Evolutionary conservation across 768 basidiomycete genomes (phyloP), one percentile per base, ranked within the genome.

Genomic region (Dictyophora rubrovolvata): DNA sequence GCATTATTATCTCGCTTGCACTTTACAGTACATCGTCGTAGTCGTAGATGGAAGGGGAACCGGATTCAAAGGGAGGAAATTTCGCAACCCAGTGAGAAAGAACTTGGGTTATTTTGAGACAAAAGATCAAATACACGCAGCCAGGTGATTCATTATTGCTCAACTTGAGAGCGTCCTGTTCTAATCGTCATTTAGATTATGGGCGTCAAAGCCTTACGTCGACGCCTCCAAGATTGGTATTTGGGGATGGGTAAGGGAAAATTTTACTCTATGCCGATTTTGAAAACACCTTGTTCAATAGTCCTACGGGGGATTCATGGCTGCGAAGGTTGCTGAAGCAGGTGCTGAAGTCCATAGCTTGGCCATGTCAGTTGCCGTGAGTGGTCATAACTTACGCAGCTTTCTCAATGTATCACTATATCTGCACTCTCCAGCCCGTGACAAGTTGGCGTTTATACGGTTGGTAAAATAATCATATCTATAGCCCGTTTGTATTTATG

Each of bases 231-330:
- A 93, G 48, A 89, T 98, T 51, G 96, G 94, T 0, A 87, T 98
- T 54, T 97, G 94, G 94, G 96, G 96, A 48, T 98, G 96, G 95
- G 91, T 93, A 62, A 68, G 87, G 73, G 11, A 5, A 53, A 9
- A 56, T 37, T 35, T 20, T n/a, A n/a, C n/a, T n/a, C n/a, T n/a
- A n/a, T n/a, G n/a, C n/a, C n/a, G n/a, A 11, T 6, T 9, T 54
- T 18, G 28, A 7, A 48, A 23, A 55, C 1, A 54, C 48, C 12
- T 28, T 28, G 28, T 28, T 28, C 37, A 16, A 20, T 64, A 94
- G 94, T 93, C 89, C 9, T 97, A 93, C 65, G 95, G 95, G 10
- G 95, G 96, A 0, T 99, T 92, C 72, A 90, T 98, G 87, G 87
- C 88, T 56, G 82, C 87, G 60, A 98, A 98, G 68, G 84, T 95